phyloP scores from a whole-genome alignment of 495 filamentous ascomycete genomes.

The Daldinia bambusicola region DNA sequence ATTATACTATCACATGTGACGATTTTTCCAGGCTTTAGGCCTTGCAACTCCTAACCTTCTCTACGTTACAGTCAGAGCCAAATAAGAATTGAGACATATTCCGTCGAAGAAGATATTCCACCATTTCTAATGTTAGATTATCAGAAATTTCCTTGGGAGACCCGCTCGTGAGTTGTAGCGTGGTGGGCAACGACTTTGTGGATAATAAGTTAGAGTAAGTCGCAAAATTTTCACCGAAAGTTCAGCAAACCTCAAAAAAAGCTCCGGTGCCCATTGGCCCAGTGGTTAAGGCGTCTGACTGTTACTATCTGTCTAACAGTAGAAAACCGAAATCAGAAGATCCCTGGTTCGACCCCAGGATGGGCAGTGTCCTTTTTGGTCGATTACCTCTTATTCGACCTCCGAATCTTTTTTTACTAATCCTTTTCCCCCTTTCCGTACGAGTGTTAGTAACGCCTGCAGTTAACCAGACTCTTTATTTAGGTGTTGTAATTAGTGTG shows the following conservation, averaged over 20 bases:
- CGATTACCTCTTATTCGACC: neutral
- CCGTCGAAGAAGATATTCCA: no score
- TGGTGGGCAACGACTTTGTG: conserved; percentile 7
- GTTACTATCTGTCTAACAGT: conserved; percentile 11
- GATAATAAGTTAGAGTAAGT: conserved; percentile 1
- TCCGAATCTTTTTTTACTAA: neutral
- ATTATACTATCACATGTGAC: no score
- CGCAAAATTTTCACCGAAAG: neutral
- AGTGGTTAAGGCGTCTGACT: conserved; percentile 41
- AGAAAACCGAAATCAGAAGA: conserved; percentile 29
- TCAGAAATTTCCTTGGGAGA: neutral
- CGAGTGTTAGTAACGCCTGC: neutral
- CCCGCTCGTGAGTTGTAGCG: neutral
- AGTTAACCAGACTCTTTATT: neutral
- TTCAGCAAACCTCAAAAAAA: neutral
- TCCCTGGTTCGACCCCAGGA: conserved; percentile 41
- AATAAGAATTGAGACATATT: no score
- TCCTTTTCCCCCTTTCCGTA: neutral
- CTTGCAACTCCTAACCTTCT: no score
- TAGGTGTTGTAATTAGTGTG: neutral
- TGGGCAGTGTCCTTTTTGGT: conserved; percentile 26
- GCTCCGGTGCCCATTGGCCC: conserved; percentile 30
- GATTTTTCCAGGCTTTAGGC: no score
- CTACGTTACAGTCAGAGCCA: no score
- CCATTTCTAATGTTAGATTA: no score